Evolutionary conservation across 495 filamentous ascomycete species (phyloP).

Genomic region (Penicillium macrosclerotiorum): DNA sequence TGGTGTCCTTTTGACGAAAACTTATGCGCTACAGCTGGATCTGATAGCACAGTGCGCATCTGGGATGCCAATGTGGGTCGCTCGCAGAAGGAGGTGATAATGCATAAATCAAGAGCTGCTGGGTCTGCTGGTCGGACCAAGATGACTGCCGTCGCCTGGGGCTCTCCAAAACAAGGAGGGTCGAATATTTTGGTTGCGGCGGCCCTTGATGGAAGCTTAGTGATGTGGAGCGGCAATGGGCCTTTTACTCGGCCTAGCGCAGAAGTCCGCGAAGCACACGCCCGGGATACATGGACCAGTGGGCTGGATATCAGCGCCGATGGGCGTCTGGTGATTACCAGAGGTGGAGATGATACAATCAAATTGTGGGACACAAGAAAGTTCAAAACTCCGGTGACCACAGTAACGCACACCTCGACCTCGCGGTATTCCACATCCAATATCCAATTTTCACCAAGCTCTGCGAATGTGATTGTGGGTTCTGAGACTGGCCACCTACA

Average conservation of each 20-base stretch:
- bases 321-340: constrained; percentile 81
- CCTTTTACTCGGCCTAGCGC: constrained; percentile 82
- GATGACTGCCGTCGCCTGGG: constrained; percentile 93
- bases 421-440: constrained; percentile 77
- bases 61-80: constrained; percentile 92
- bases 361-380: constrained; percentile 96
- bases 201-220: constrained; percentile 83
- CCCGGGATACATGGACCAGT: constrained; percentile 82
- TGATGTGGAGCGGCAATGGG: constrained; percentile 90
- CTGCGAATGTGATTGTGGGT: constrained; percentile 80
- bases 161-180: constrained; percentile 69
- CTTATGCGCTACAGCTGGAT: constrained; percentile 82
- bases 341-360: constrained; percentile 85
- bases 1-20: constrained; percentile 87
- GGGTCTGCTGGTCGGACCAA: constrained; percentile 87
- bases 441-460: constrained; percentile 84
- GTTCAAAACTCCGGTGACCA: constrained; percentile 83
- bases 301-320: constrained; percentile 90
- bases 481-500: constrained; percentile 84
- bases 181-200: constrained; percentile 79
- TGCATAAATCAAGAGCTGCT: constrained; percentile 83
- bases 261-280: constrained; percentile 85
- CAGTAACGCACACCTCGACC: constrained; percentile 75
- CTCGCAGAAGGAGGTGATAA: constrained; percentile 87
- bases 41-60: constrained; percentile 90